Evolutionary conservation across 177 flowering plant species (phyloP), one percentile per base, ranked within the genome.

Genomic region (Vitis hybrid): DNA sequence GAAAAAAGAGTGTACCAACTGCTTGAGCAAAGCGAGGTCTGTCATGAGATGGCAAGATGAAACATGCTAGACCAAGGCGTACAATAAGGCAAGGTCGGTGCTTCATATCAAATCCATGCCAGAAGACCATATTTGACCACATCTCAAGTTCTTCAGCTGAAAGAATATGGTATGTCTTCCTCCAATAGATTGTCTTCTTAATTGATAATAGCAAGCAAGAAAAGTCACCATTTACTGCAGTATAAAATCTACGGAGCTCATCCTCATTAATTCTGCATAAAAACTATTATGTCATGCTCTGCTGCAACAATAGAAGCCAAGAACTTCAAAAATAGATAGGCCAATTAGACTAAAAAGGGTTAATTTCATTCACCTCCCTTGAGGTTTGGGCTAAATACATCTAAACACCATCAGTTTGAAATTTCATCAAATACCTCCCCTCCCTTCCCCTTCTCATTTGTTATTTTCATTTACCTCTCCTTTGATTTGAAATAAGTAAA

Each of bases 21-120:
- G 97, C 98, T 77, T 95, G 97, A 77, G 87, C 80, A 85, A 93
- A 90, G 32, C 90, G 84, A 73, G 98, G 93, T 77, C 89, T 85
- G 24, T 88, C 92, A 72, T 73, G 58, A 69, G 85, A 77, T 65
- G 87, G 77, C 73, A 95, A 80, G 70, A 71, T 83, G 46, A 68
- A 72, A 81, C 88, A 91, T 66, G 95, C 98, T 24, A 88, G 82
- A 59, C 99, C 98, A 80, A 95, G 90, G 19, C 98, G 92, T 70
- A 95, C 74, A 48, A 93, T 65, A 52, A 95, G 97, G 76, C 99
- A 91, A 40, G 97, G 99, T 60, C 88, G 82, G 59, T 74, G 71
- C 71, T 82, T 79, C 65, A 77, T 56, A 78, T 89, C 91, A 72
- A 62, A 75, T 27, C 88, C 92, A 83, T 88, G 92, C 99, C 98